These are phyloP conservation scores for Plenodomus biglobosus DNA, from an alignment of 2,329 filamentous ascomycete species.

Conservation along the genomic window DNA sequence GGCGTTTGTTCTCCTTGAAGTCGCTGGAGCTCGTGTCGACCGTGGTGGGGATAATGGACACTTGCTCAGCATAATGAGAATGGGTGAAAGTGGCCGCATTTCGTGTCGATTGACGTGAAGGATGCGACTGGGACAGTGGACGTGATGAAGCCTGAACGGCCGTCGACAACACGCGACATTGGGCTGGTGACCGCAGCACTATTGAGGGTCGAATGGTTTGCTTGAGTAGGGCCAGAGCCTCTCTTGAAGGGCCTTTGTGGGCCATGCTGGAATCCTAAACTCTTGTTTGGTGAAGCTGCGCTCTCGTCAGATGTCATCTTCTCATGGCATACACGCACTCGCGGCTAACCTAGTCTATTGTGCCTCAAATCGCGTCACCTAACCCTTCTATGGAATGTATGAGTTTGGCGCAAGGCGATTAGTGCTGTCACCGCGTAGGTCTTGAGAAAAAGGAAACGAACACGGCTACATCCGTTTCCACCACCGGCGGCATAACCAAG, in stretches of 20 bases:
- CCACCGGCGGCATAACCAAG: slow-evolving; percentile 2
- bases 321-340: neutral
- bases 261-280: slow-evolving; percentile 24
- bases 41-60: slow-evolving; percentile 74
- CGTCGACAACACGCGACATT: slow-evolving; percentile 24
- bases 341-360: neutral
- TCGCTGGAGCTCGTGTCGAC: slow-evolving; percentile 77
- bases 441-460: neutral
- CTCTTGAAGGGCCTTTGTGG: slow-evolving; percentile 38
- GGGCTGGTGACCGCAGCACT: slow-evolving; percentile 23
- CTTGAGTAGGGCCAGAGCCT: slow-evolving; percentile 38
- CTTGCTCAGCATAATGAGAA: slow-evolving; percentile 76
- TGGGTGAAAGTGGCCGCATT: slow-evolving; percentile 76
- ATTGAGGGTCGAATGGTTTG: slow-evolving; percentile 33
- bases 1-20: slow-evolving; percentile 76
- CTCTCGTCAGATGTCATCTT: neutral
- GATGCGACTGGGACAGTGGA: slow-evolving; percentile 15
- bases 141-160: slow-evolving; percentile 17
- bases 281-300: neutral
- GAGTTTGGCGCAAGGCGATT: neutral
- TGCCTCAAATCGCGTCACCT: neutral
- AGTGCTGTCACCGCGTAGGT: neutral
- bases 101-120: slow-evolving; percentile 15
- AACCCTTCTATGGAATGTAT: neutral
- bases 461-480: neutral